Percentiles rank a stretch among this genome's conserved stretches.
These are phyloP conservation scores for Zygnema circumcarinatum DNA, from an alignment of 139 green algal genomes.

Conservation along the genomic window DNA sequence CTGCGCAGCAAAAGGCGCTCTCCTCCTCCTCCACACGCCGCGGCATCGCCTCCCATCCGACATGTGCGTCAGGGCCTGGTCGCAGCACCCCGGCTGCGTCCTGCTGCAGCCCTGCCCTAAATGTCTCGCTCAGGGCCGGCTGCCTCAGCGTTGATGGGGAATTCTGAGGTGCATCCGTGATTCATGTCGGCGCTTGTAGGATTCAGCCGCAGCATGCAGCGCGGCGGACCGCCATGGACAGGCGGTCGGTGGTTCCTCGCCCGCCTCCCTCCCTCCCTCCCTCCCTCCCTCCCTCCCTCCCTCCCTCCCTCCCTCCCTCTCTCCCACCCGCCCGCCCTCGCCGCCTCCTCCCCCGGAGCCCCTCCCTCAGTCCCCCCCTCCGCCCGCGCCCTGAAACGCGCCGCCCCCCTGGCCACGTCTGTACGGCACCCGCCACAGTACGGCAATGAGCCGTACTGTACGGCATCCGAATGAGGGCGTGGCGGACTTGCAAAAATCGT, in stretches of 20 bases:
- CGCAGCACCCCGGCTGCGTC: no score
- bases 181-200: not conserved
- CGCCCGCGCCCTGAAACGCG: no score
- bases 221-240: not conserved
- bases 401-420: no score
- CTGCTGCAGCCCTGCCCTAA: not conserved
- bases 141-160: not conserved
- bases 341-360: no score
- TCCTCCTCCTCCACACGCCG: not conserved
- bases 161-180: not conserved
- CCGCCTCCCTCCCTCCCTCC: constrained; percentile 17
- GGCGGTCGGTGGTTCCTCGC: not conserved
- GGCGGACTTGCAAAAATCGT: no score
- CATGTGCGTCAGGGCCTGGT: no score
- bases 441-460: no score
- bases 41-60: not conserved
- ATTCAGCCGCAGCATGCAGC: not conserved
- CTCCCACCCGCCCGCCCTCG: constrained; percentile 8
- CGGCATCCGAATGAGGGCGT: no score
- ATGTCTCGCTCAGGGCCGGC: not conserved
- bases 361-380: no score
- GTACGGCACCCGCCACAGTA: no score
- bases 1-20: no score
- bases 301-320: constrained; percentile 28
- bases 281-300: constrained; percentile 42